These are phyloP conservation scores for Penicillium crustosum DNA, from an alignment of 2,329 filamentous ascomycete species.

Conservation along the genomic window DNA sequence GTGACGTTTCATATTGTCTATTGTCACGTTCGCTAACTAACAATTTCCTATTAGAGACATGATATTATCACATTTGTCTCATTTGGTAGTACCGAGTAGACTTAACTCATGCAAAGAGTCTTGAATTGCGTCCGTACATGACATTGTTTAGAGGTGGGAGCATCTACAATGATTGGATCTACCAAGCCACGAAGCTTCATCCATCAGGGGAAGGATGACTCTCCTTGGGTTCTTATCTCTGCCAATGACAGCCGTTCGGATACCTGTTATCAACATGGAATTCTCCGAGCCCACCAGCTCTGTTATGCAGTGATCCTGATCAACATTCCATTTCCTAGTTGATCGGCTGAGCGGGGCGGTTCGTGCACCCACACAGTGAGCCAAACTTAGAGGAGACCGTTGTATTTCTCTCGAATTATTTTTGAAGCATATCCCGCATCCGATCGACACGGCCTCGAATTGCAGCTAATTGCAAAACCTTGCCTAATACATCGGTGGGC, in stretches of 20 bases:
- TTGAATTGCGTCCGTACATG: neutral
- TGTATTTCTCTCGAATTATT: constrained; percentile 1
- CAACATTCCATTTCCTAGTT: constrained; percentile 19
- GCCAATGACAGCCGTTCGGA: constrained; percentile 7
- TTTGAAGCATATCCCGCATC: neutral
- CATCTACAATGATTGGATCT: neutral
- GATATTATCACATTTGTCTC: neutral
- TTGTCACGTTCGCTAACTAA: neutral
- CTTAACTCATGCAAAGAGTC: neutral
- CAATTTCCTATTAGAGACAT: no score
- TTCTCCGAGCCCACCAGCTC: neutral
- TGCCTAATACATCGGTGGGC: neutral
- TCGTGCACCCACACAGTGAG: neutral
- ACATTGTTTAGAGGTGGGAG: neutral
- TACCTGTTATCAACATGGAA: constrained; percentile 3
- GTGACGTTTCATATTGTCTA: neutral
- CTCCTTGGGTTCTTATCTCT: neutral
- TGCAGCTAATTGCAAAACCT: no score
- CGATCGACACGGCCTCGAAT: neutral
- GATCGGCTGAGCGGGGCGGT: neutral
- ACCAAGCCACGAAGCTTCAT: neutral
- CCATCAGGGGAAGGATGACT: neutral
- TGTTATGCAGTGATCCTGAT: constrained; percentile 9
- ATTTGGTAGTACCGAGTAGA: no score
- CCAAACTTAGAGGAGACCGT: neutral